phyloP scores from a whole-genome alignment of 352 stramenopile genomes.

The Phytophthora rubi region DNA sequence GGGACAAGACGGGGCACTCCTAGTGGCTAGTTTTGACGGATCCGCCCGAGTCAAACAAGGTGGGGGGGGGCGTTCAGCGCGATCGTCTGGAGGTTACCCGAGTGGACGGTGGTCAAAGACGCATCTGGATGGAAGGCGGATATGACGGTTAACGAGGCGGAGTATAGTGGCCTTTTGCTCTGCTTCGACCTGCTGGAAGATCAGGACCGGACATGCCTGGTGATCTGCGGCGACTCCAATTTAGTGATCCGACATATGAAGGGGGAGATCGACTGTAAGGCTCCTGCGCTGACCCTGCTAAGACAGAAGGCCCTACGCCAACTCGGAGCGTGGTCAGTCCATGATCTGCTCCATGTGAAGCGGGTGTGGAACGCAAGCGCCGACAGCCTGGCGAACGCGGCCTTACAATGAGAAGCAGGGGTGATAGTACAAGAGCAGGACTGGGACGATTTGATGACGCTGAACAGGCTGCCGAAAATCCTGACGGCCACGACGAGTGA shows the following conservation, averaged over 20 bases:
- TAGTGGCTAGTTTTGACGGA: conserved; percentile 28
- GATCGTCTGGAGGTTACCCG: conserved; percentile 25
- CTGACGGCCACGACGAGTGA: no score
- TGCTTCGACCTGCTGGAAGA: not conserved
- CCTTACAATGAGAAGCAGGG: not conserved
- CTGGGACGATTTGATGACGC: not conserved
- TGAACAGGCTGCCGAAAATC: not conserved
- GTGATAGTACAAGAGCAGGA: not conserved
- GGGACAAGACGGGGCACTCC: not conserved
- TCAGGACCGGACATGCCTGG: not conserved
- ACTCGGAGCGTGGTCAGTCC: not conserved
- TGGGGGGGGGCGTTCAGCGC: conserved; percentile 8
- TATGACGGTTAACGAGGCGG: conserved; percentile 30
- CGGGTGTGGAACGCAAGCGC: conserved; percentile 8
- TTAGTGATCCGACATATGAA: not conserved
- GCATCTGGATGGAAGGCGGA: not conserved
- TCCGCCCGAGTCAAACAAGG: conserved; percentile 15
- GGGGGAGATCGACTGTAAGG: conserved; percentile 12
- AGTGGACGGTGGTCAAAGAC: conserved; percentile 5
- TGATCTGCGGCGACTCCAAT: conserved; percentile 7
- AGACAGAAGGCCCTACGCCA: not conserved
- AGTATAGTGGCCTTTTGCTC: conserved; percentile 20
- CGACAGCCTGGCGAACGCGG: not conserved
- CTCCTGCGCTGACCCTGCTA: not conserved
- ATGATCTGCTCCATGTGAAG: conserved; percentile 6